Evolutionary conservation across 2,329 filamentous ascomycete species (phyloP).

Genomic region (Penicillium rolfsii): DNA sequence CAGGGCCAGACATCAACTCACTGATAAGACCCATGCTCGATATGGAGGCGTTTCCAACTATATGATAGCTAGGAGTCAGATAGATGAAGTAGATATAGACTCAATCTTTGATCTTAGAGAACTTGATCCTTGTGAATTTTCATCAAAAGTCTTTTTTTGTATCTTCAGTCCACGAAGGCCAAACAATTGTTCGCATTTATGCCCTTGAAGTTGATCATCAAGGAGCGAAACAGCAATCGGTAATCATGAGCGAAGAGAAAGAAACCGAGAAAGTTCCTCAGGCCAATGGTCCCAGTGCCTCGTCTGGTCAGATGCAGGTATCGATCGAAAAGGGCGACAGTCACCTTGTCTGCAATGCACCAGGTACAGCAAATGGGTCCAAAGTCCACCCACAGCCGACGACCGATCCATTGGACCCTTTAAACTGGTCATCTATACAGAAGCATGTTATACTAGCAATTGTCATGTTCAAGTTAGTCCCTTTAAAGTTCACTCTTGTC

Average conservation of each 20-base stretch:
- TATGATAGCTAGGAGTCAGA: neutral
- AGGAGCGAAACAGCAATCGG: neutral
- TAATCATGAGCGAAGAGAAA: conserved; percentile 7
- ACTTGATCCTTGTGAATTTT: neutral
- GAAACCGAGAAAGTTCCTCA: neutral
- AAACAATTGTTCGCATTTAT: neutral
- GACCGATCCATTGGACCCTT: conserved; percentile 55
- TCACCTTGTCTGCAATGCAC: conserved; percentile 11
- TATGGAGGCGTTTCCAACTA: neutral
- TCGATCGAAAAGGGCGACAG: conserved; percentile 7
- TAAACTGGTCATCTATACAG: conserved; percentile 55
- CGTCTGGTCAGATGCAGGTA: neutral
- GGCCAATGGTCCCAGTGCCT: neutral
- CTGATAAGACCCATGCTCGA: neutral
- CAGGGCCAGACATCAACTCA: neutral
- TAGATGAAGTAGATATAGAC: neutral
- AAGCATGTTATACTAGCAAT: conserved; percentile 57
- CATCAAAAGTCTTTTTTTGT: too few relatives aligned
- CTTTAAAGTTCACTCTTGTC: neutral
- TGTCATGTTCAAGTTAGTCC: conserved; percentile 56
- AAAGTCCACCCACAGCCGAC: conserved; percentile 49
- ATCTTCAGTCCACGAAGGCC: neutral
- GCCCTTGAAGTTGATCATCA: neutral
- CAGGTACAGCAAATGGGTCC: conserved; percentile 31
- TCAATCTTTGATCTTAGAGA: neutral